phyloP scores from a whole-genome alignment of 345 rosid genomes.

The Citrus hindsii region DNA sequence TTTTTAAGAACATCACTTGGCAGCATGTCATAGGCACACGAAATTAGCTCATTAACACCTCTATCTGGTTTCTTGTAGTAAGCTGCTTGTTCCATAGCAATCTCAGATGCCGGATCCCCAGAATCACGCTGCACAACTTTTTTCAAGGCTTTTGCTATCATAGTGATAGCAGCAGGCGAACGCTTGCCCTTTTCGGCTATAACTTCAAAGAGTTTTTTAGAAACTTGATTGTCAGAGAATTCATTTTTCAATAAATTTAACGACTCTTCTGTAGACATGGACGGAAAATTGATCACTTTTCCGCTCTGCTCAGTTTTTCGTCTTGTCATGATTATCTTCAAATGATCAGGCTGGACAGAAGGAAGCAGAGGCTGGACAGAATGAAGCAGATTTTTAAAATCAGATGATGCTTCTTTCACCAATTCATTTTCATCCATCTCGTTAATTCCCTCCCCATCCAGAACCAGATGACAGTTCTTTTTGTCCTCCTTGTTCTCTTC shows the following conservation, averaged over 20 bases:
- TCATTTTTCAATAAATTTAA: constrained; percentile 8
- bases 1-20: background rate
- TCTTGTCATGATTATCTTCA: constrained; percentile 26
- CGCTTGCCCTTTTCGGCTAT: constrained; percentile 6
- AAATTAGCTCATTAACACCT: constrained; percentile 7
- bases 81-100: constrained; percentile 2
- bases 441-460: constrained; percentile 36
- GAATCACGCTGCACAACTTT: background rate
- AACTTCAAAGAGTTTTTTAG: background rate
- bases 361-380: too few species aligned
- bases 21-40: constrained; percentile 21
- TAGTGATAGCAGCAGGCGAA: constrained; percentile 29
- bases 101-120: background rate
- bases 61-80: background rate
- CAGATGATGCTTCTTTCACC: background rate
- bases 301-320: background rate
- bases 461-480: constrained; percentile 29
- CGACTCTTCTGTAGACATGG: background rate
- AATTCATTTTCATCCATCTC: background rate
- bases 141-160: constrained; percentile 33
- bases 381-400: background rate
- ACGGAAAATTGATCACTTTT: background rate
- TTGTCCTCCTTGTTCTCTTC: background rate
- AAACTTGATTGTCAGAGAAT: background rate
- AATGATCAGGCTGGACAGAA: too few species aligned